Percentiles rank a stretch among this genome's conserved stretches.
These are phyloP conservation scores for Xerocomus potaroensis DNA, from an alignment of 768 basidiomycete genomes.

Conservation along the genomic window DNA sequence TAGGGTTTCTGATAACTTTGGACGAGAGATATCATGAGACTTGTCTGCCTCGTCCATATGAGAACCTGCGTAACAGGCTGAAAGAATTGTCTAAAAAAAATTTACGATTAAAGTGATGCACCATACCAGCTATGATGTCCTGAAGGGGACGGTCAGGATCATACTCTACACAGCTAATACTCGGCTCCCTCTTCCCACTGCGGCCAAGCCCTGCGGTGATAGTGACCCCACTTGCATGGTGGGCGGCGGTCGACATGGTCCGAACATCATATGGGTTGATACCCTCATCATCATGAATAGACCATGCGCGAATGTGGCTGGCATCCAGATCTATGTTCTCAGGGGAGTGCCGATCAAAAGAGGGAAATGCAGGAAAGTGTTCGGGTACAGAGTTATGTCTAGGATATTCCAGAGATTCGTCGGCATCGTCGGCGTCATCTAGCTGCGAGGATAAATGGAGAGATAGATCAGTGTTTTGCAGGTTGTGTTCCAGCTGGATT, in stretches of 20 bases:
- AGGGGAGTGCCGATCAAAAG: conserved; percentile 54
- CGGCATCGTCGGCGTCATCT: conserved; percentile 39
- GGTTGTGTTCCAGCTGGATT: conserved; percentile 73
- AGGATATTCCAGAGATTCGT: conserved; percentile 62
- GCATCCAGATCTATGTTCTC: conserved; percentile 56
- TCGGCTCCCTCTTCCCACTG: conserved; percentile 45
- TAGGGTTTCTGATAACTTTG: conserved; percentile 68
- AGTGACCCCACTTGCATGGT: conserved; percentile 87
- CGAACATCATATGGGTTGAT: conserved; percentile 63
- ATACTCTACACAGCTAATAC: conserved; percentile 75
- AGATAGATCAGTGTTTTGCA: conserved; percentile 69
- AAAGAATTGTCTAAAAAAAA: conserved; percentile 6
- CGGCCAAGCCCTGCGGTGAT: conserved; percentile 75
- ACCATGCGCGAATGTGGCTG: conserved; percentile 51
- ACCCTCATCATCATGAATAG: conserved; percentile 63
- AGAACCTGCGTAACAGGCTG: conserved; percentile 45
- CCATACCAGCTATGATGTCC: conserved; percentile 61
- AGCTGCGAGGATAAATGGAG: conserved; percentile 59
- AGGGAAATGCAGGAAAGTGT: conserved; percentile 53
- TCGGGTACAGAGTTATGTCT: conserved; percentile 61
- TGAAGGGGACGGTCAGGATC: conserved; percentile 80
- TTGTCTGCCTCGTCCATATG: conserved; percentile 47
- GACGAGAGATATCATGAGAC: conserved; percentile 43
- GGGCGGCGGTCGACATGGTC: conserved; percentile 78
- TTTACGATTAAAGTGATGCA: background rate